phyloP scores from a whole-genome alignment of 108 stramenopile species.

The Conticribra guillardii region DNA sequence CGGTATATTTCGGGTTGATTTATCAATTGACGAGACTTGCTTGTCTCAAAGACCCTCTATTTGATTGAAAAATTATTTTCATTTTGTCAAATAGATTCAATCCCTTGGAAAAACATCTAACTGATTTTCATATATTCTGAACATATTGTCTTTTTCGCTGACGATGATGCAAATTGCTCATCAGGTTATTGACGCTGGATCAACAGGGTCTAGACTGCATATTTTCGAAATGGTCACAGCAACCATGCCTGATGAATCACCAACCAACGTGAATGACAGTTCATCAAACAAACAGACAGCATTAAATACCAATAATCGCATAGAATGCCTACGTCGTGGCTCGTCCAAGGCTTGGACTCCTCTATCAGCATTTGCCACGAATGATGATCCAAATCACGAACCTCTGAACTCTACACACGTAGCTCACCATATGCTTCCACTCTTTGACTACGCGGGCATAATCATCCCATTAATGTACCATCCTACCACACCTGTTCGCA shows the following conservation, averaged over 20 bases:
- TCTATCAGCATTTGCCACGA: slow-evolving; percentile 74
- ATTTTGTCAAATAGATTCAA: too few relatives aligned
- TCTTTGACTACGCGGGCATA: slow-evolving; percentile 79
- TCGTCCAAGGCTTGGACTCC: slow-evolving; percentile 76
- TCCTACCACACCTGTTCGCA: slow-evolving; percentile 67
- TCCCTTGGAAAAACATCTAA: too few relatives aligned
- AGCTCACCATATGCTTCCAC: slow-evolving; percentile 79
- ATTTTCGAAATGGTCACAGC: slow-evolving; percentile 76
- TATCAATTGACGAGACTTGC: too few relatives aligned
- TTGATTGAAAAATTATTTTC: too few relatives aligned
- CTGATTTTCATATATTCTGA: too few relatives aligned
- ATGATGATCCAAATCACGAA: slow-evolving; percentile 8
- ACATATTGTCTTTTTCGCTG: too few relatives aligned
- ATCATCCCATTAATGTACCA: slow-evolving; percentile 74
- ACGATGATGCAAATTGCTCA: too few relatives aligned
- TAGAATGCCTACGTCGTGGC: slow-evolving; percentile 74
- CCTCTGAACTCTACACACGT: slow-evolving; percentile 53
- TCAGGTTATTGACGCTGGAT: slow-evolving; percentile 88
- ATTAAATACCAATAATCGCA: slow-evolving; percentile 18
- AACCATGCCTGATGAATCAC: background rate
- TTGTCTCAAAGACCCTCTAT: too few relatives aligned
- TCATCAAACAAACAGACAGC: background rate
- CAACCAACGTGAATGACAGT: slow-evolving; percentile 3
- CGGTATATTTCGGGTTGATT: too few relatives aligned
- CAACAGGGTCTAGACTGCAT: slow-evolving; percentile 86